A percentile compares a stretch with the other conserved stretches of the same genome.
These are phyloP conservation scores for Sclerotinia trifoliorum DNA, from an alignment of 2,329 filamentous ascomycete genomes.

Conservation along the genomic window DNA sequence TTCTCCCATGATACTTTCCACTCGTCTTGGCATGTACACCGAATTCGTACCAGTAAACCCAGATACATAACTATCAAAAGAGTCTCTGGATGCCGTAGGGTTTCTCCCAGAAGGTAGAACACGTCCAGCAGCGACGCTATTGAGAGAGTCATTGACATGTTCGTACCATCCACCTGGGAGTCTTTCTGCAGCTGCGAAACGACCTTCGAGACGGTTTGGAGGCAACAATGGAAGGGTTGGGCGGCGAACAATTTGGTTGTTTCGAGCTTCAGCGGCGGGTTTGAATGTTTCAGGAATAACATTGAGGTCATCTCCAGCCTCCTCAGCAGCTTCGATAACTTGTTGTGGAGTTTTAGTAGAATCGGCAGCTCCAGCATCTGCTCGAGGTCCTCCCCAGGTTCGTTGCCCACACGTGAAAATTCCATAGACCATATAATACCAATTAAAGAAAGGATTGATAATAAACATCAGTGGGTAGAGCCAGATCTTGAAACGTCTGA, in stretches of 20 bases:
- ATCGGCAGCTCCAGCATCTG: conserved; percentile 81
- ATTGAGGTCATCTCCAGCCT: conserved; percentile 82
- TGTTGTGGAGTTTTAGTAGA: conserved; percentile 72
- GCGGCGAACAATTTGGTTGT: conserved; percentile 46
- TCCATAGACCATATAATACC: conserved; percentile 76
- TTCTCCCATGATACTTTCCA: conserved; percentile 67
- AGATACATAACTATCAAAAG: conserved; percentile 65
- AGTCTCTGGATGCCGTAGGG: conserved; percentile 56
- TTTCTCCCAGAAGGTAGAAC: conserved; percentile 21
- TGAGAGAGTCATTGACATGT: conserved; percentile 66
- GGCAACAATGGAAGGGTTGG: conserved; percentile 65
- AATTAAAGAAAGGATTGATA: conserved; percentile 95
- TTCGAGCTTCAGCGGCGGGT: conserved; percentile 54
- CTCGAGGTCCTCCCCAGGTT: conserved; percentile 92
- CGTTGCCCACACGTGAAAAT: conserved; percentile 75
- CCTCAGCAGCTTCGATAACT: conserved; percentile 78
- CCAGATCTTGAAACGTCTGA: conserved; percentile 90
- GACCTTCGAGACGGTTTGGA: conserved; percentile 71
- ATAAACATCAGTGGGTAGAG: conserved; percentile 95
- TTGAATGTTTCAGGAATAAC: conserved; percentile 84
- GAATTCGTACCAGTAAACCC: conserved; percentile 56
- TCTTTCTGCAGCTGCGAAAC: conserved; percentile 70
- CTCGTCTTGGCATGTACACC: conserved; percentile 64
- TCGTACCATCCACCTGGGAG: conserved; percentile 68
- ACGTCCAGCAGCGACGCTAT: conserved; percentile 52